These are phyloP conservation scores for Pisolithus albus DNA, from an alignment of 768 basidiomycete genomes.

Conservation along the genomic window DNA sequence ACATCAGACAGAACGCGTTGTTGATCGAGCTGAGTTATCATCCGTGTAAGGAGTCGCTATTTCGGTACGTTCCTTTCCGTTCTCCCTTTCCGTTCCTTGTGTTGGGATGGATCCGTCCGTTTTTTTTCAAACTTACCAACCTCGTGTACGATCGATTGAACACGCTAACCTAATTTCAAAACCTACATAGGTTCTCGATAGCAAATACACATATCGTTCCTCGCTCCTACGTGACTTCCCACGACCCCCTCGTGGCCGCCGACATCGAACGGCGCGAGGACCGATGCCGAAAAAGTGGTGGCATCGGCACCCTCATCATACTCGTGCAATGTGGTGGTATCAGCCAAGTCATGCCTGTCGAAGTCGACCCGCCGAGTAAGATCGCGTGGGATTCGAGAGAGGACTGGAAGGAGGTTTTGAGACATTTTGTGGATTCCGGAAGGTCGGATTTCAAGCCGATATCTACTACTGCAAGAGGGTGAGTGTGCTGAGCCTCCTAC, in stretches of 20 bases:
- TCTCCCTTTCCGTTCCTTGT: constrained; percentile 12
- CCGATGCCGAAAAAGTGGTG: constrained; percentile 66
- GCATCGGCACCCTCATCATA: constrained; percentile 69
- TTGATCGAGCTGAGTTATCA: constrained; percentile 61
- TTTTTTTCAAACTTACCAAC: neutral
- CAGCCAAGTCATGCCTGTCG: constrained; percentile 82
- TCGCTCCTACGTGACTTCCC: constrained; percentile 54
- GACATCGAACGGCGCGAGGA: constrained; percentile 79
- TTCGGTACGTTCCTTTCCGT: constrained; percentile 44
- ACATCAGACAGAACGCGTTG: constrained; percentile 70
- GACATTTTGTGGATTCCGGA: constrained; percentile 65
- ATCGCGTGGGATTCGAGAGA: constrained; percentile 71
- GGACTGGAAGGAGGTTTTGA: constrained; percentile 65
- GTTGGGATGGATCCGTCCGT: constrained; percentile 5
- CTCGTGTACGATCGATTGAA: neutral
- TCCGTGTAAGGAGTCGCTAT: constrained; percentile 50
- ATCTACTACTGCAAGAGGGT: constrained; percentile 71
- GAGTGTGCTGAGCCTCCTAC: constrained; percentile 26
- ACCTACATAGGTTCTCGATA: constrained; percentile 55
- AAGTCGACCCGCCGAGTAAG: constrained; percentile 71
- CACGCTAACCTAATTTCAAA: constrained; percentile 7
- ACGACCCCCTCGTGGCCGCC: constrained; percentile 64
- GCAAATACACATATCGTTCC: constrained; percentile 66
- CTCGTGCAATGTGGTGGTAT: constrained; percentile 71
- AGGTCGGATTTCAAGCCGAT: constrained; percentile 79